phyloP scores from a whole-genome alignment of 2,329 filamentous ascomycete genomes.

The Chaetomium sp. region DNA sequence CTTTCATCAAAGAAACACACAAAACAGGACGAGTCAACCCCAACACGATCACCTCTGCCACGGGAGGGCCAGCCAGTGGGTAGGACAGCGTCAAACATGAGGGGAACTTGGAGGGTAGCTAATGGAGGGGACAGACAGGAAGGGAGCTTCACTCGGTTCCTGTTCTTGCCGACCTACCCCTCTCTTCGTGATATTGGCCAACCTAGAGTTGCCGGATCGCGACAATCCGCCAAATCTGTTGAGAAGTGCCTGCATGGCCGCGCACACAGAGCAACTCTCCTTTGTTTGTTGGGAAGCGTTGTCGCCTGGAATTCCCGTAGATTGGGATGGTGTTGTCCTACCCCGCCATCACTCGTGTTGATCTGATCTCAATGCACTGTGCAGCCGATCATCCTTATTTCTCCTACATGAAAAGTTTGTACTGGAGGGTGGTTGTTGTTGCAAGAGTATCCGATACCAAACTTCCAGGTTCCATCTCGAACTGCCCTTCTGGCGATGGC shows the following conservation, averaged over 20 bases:
- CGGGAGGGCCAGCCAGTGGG: neutral
- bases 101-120: constrained; percentile 16
- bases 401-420: neutral
- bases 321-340: neutral
- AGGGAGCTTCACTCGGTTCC: constrained; percentile 16
- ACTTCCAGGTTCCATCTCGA: neutral
- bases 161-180: constrained; percentile 29
- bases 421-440: neutral
- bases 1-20: neutral
- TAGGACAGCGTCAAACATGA: constrained; percentile 18
- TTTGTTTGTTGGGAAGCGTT: neutral
- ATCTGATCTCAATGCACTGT: neutral
- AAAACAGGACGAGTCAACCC: neutral
- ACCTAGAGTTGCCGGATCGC: constrained; percentile 9
- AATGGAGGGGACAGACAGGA: constrained; percentile 4
- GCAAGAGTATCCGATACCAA: neutral
- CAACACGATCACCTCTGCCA: neutral
- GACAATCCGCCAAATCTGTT: constrained; percentile 11
- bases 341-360: constrained; percentile 1
- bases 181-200: constrained; percentile 17
- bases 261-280: neutral
- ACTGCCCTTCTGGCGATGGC: neutral
- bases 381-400: neutral
- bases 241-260: constrained; percentile 7
- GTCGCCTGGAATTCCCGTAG: neutral